phyloP scores from a whole-genome alignment of 805 yeast species.

The Debaryomyces prosopidis region DNA sequence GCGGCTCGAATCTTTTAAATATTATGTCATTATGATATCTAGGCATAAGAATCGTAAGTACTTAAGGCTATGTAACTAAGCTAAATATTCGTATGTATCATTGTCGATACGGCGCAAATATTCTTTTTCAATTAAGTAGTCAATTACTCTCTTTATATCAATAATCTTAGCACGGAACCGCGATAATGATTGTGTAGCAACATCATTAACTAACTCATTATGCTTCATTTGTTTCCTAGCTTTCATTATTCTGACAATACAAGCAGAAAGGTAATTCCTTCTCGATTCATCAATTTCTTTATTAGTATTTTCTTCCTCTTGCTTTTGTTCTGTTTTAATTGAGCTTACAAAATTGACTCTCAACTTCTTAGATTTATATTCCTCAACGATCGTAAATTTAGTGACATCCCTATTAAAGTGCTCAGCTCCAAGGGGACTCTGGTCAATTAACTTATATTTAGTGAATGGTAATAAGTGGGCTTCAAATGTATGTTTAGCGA shows the following conservation, averaged over 20 bases:
- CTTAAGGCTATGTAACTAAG: slow-evolving; percentile 36
- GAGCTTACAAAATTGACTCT: slow-evolving; percentile 76
- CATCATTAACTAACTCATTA: slow-evolving; percentile 80
- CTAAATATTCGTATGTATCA: slow-evolving; percentile 77
- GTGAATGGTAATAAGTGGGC: slow-evolving; percentile 79
- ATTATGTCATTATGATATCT: neutral
- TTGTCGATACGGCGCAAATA: slow-evolving; percentile 77
- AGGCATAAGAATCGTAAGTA: slow-evolving; percentile 1
- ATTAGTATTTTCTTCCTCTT: slow-evolving; percentile 71
- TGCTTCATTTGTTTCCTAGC: slow-evolving; percentile 81
- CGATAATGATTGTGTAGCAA: slow-evolving; percentile 76
- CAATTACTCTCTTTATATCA: slow-evolving; percentile 86
- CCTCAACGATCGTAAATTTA: slow-evolving; percentile 66
- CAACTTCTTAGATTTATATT: slow-evolving; percentile 81
- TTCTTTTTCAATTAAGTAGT: slow-evolving; percentile 80
- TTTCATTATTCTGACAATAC: slow-evolving; percentile 96
- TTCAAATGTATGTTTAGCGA: slow-evolving; percentile 63
- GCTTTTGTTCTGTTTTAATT: slow-evolving; percentile 60
- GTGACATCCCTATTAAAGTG: slow-evolving; percentile 48
- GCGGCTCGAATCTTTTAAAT: neutral
- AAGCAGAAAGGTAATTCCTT: slow-evolving; percentile 82
- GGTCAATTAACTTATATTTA: slow-evolving; percentile 72
- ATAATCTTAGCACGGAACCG: slow-evolving; percentile 84
- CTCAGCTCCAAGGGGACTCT: slow-evolving; percentile 63
- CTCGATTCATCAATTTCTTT: slow-evolving; percentile 86